A percentile compares a stretch with the other conserved stretches of the same genome.
Conservation (phyloP, 2,329 filamentous ascomycete species). For the Elsinoe perseae region DNA sequence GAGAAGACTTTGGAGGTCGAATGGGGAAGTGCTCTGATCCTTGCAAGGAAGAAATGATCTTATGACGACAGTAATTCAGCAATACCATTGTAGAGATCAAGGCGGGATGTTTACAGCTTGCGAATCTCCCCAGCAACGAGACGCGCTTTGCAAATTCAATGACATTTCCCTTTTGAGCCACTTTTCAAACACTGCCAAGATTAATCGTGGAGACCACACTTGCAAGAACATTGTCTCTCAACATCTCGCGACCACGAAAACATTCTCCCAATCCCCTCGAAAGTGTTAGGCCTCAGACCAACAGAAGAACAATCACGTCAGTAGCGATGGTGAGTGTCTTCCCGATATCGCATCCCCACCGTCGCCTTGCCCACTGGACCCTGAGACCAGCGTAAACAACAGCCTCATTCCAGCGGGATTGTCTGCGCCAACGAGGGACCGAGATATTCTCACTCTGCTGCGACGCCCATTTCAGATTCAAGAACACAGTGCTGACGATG, state of each 20-base stretch:
- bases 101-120: neutral
- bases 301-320: neutral
- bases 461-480: neutral
- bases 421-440: neutral
- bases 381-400: neutral
- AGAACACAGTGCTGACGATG: neutral
- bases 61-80: neutral
- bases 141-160: neutral
- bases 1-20: slow-evolving; percentile 48
- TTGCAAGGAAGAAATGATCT: slow-evolving; percentile 42
- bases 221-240: neutral
- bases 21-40: slow-evolving; percentile 54
- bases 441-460: neutral
- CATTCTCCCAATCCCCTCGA: neutral
- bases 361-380: neutral
- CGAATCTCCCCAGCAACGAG: slow-evolving; percentile 6
- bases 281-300: neutral
- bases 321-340: neutral
- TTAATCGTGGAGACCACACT: slow-evolving; percentile 6
- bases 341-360: neutral
- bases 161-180: slow-evolving; percentile 2
- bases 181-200: slow-evolving; percentile 13
- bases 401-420: neutral
- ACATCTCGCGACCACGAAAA: slow-evolving; percentile 1
- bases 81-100: neutral